phyloP scores from a whole-genome alignment of 768 basidiomycete genomes.

The Mrakia hoshinonis region DNA sequence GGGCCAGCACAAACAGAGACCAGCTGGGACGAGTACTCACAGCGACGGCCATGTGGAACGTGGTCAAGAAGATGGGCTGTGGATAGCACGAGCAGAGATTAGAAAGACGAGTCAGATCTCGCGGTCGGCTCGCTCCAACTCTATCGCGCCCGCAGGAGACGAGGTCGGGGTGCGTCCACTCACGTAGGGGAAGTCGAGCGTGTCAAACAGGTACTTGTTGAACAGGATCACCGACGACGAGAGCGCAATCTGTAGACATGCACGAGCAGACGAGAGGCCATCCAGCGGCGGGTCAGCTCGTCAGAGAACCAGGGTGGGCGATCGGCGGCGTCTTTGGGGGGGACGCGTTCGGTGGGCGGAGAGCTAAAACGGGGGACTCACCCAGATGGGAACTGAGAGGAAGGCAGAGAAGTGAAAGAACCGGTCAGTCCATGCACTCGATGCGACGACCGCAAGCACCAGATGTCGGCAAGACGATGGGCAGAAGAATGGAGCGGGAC shows the following conservation, averaged over 20 bases:
- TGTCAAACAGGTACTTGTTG: conserved; percentile 68
- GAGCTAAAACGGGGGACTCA: neutral
- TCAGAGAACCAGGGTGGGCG: neutral
- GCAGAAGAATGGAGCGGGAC: neutral
- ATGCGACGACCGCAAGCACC: neutral
- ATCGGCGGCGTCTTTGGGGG: neutral
- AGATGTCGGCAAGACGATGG: neutral
- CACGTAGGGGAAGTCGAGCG: conserved; percentile 25
- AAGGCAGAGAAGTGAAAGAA: neutral
- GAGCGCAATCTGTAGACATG: conserved; percentile 58
- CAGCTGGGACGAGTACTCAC: conserved; percentile 73
- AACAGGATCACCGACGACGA: conserved; percentile 88
- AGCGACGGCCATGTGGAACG: conserved; percentile 39
- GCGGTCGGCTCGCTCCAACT: neutral
- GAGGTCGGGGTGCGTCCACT: neutral
- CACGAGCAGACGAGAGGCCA: neutral
- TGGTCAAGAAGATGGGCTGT: conserved; percentile 28
- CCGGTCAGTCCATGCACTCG: neutral
- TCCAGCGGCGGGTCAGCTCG: neutral
- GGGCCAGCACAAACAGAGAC: conserved; percentile 49
- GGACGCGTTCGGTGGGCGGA: neutral
- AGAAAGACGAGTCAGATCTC: neutral
- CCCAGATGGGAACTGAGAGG: conserved; percentile 21
- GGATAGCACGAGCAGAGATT: too few relatives aligned
- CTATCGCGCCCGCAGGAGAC: neutral